Percentiles rank a stretch among this genome's conserved stretches.
phyloP scores from a whole-genome alignment of 768 basidiomycete genomes.

The Russula vinacea region DNA sequence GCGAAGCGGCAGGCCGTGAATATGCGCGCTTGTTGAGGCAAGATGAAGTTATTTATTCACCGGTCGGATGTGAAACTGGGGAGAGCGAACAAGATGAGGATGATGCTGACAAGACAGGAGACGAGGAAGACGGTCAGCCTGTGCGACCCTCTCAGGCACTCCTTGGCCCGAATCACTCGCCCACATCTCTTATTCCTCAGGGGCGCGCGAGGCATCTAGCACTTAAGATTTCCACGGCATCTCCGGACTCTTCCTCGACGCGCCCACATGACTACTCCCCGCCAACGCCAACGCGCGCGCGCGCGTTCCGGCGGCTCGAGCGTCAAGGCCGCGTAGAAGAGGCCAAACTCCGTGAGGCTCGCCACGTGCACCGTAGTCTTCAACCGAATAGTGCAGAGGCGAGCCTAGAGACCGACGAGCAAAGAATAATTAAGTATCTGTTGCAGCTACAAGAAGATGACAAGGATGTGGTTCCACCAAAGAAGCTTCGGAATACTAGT shows the following conservation, averaged over 20 bases:
- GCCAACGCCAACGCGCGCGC: conserved; percentile 32
- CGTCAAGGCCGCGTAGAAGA: conserved; percentile 25
- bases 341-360: conserved; percentile 19
- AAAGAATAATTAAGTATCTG: conserved; percentile 2
- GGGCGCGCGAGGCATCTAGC: background rate
- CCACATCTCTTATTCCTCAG: background rate
- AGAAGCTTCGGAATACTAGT: background rate
- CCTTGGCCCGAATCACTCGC: background rate
- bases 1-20: conserved; percentile 38
- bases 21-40: conserved; percentile 18
- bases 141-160: background rate
- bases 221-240: conserved; percentile 18
- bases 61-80: conserved; percentile 6
- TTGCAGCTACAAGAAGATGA: conserved; percentile 2
- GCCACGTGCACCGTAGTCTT: conserved; percentile 9
- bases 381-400: background rate
- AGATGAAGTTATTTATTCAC: background rate
- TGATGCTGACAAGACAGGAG: conserved; percentile 16
- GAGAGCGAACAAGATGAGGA: conserved; percentile 25
- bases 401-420: conserved; percentile 10
- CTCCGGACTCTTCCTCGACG: conserved; percentile 4
- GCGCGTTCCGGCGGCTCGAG: conserved; percentile 22
- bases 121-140: conserved; percentile 3
- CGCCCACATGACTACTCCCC: conserved; percentile 30
- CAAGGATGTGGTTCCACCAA: background rate